Conservation (phyloP, 2,329 filamentous ascomycete genomes). For the Emmonsia crescens region DNA sequence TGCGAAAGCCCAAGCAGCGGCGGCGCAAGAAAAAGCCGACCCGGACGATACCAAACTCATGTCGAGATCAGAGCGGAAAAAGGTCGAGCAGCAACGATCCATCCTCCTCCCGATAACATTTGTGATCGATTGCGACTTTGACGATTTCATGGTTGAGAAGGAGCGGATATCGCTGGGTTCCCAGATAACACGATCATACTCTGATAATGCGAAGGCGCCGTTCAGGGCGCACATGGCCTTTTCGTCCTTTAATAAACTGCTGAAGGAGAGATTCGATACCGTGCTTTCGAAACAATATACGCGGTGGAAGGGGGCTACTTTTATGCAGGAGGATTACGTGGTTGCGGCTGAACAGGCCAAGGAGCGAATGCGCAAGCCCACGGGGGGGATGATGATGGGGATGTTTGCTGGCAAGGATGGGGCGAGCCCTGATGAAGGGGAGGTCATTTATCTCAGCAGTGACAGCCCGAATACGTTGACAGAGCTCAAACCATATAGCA, state of each 20-base stretch:
- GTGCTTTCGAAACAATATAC: constrained; percentile 59
- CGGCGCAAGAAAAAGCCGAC: constrained; percentile 19
- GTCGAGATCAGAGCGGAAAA: constrained; percentile 7
- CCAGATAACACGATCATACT: constrained; percentile 81
- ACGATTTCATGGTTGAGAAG: constrained; percentile 76
- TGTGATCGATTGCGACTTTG: constrained; percentile 85
- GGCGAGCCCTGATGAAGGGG: constrained; percentile 31
- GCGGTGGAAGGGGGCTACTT: constrained; percentile 68
- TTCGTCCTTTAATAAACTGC: constrained; percentile 62
- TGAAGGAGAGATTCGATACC: constrained; percentile 71
- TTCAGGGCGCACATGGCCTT: constrained; percentile 64
- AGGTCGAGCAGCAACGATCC: constrained; percentile 22
- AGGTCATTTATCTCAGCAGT: constrained; percentile 79
- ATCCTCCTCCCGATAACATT: constrained; percentile 64
- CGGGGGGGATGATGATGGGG: constrained; percentile 50
- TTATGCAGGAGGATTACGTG: constrained; percentile 64
- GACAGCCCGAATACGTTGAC: constrained; percentile 81
- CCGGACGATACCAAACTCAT: constrained; percentile 9
- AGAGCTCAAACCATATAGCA: constrained; percentile 73
- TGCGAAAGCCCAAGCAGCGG: constrained; percentile 21
- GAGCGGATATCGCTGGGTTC: constrained; percentile 72
- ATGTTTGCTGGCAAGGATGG: constrained; percentile 38
- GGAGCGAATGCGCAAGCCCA: constrained; percentile 51
- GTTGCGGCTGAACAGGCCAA: constrained; percentile 56
- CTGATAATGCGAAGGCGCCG: constrained; percentile 63